These are phyloP conservation scores for Eutrema japonicum DNA, from an alignment of 345 rosid genomes.

Conservation along the genomic window DNA sequence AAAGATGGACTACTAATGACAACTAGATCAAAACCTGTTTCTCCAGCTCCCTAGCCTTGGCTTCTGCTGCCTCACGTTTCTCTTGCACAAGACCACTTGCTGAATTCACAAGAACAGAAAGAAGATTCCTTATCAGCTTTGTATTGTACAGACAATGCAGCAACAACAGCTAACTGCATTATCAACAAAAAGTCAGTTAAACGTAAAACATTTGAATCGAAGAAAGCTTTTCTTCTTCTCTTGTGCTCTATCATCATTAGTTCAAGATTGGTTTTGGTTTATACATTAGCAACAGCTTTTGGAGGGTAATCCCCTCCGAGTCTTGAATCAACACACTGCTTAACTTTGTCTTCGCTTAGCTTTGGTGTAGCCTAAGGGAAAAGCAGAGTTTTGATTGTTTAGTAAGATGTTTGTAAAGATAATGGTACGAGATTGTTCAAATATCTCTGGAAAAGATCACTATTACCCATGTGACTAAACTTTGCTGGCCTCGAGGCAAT, in stretches of 20 bases:
- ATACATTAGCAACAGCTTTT: constrained; percentile 80
- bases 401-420: not conserved
- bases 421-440: constrained; percentile 1
- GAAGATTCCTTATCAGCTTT: constrained; percentile 52
- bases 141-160: constrained; percentile 69
- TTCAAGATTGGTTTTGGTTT: too few species aligned
- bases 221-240: too few species aligned
- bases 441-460: not conserved
- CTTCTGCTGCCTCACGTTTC: too few species aligned
- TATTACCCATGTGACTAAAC: constrained; percentile 77
- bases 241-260: too few species aligned
- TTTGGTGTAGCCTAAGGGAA: constrained; percentile 71
- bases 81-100: too few species aligned
- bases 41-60: too few species aligned
- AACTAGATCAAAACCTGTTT: too few species aligned
- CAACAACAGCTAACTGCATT: constrained; percentile 72
- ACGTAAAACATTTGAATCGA: not conserved
- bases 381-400: constrained; percentile 7
- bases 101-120: too few species aligned
- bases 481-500: constrained; percentile 86
- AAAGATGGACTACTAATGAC: too few species aligned
- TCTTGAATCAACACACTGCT: constrained; percentile 85
- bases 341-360: constrained; percentile 83
- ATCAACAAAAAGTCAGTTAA: not conserved
- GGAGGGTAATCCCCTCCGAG: constrained; percentile 81